phyloP scores from a whole-genome alignment of 2,329 filamentous ascomycete species.

The Cladosporium sp. region DNA sequence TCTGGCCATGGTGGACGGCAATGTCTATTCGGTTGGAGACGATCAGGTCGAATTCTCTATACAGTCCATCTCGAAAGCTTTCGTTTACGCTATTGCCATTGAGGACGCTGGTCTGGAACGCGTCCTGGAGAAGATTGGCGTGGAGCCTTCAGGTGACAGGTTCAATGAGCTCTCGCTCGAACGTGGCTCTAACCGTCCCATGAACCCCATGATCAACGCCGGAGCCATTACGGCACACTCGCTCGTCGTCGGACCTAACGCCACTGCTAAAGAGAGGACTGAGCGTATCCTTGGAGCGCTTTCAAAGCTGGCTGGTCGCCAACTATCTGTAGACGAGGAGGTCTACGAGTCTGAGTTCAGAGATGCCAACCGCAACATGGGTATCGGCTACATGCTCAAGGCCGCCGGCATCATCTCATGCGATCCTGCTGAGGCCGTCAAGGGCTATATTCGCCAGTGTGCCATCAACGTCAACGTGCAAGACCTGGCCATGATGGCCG shows the following conservation, averaged over 20 bases:
- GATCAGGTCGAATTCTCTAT: constrained; percentile 39
- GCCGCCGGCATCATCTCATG: constrained; percentile 36
- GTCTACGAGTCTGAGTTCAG: constrained; percentile 37
- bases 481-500: constrained; percentile 39
- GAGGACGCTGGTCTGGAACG: constrained; percentile 33
- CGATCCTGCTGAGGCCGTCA: constrained; percentile 34
- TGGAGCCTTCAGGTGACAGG: constrained; percentile 38
- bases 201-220: constrained; percentile 25
- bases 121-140: constrained; percentile 38
- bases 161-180: constrained; percentile 32
- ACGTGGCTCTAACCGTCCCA: constrained; percentile 19
- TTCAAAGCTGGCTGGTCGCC: constrained; percentile 34
- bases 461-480: constrained; percentile 40
- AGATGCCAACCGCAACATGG: constrained; percentile 27
- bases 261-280: constrained; percentile 33
- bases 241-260: constrained; percentile 19
- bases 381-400: constrained; percentile 38
- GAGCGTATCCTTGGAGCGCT: constrained; percentile 34
- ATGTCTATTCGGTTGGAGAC: constrained; percentile 38
- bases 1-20: constrained; percentile 38
- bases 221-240: constrained; percentile 24
- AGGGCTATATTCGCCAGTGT: constrained; percentile 39
- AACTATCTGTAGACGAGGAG: constrained; percentile 35
- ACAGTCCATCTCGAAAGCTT: constrained; percentile 40
- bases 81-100: constrained; percentile 39